Evolutionary conservation across 2,329 filamentous ascomycete species (phyloP), one percentile per base, ranked within the genome.

Genomic region (Penicillium expansum): DNA sequence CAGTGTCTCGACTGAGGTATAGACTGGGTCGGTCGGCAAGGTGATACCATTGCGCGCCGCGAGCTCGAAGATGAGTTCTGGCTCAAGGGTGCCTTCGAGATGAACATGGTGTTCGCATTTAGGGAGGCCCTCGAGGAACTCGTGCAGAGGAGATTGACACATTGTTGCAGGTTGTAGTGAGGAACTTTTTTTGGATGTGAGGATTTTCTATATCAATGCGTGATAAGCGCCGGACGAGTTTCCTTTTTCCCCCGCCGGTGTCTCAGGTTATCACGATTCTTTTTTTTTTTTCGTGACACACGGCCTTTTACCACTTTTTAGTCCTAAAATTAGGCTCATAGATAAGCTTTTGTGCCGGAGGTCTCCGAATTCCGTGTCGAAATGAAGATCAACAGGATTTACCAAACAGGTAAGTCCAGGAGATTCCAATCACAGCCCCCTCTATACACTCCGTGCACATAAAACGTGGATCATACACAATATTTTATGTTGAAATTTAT

Each of bases 51-150:
- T 91, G 67, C 83, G 83, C 35, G 76, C 70, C 6, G 90, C 87
- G 5, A 93, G 83, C 30, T 78, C 68, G 77, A 92, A 92, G 60
- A 92, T 83, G 38, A 91, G 79, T 54, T 80, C 76, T 1, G 89
- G 88, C 39, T 86, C 85, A 37, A 93, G 80, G 13, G 87, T 87
- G 54, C 90, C 90, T 74, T 92, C 89, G 33, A 93, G 80, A 70
- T 93, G 90, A 52, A 92, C 83, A 74, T 92, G 90, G 69, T 92
- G 89, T 72, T 93, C 90, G 75, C 87, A 90, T 78, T 92, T 92
- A 61, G 89, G 89, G 30, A 92, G 82, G 32, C 81, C 80, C 50
- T 77, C 74, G 37, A 92, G 80, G 70, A 90, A 85, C 41, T 78
- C 71, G 74, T 86, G 84, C 50, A 85, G 73, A 14, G 75, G 65